phyloP scores from a whole-genome alignment of 306 rosid genomes.

The Mimosa pudica region DNA sequence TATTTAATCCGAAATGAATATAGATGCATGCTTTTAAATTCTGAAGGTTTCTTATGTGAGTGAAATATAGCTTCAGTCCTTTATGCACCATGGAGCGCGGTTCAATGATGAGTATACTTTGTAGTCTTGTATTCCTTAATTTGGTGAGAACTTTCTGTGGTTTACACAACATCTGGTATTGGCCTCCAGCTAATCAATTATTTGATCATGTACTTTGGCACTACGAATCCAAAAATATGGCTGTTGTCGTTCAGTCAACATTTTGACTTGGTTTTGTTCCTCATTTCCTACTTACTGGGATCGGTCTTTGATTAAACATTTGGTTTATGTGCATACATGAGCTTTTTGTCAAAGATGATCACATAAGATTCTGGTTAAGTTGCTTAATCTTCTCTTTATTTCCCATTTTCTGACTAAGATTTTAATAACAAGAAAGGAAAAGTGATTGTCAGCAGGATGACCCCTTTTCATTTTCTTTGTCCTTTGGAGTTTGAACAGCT shows the following conservation, averaged over 20 bases:
- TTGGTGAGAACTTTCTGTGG: background rate
- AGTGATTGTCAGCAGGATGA: background rate
- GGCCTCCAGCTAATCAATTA: background rate
- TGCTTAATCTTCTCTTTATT: background rate
- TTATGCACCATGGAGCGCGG: background rate
- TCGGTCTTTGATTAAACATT: background rate
- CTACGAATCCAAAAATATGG: background rate
- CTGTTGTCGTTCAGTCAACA: background rate
- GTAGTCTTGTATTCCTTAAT: background rate
- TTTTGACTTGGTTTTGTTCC: slow-evolving; percentile 1
- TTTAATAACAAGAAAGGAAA: background rate
- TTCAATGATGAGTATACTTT: too few species aligned
- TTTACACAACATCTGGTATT: slow-evolving; percentile 13
- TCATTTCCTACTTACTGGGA: background rate
- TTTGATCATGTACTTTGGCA: background rate
- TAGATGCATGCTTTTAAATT: slow-evolving; percentile 5
- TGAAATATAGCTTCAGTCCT: background rate
- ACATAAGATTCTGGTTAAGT: background rate
- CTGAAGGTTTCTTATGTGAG: background rate
- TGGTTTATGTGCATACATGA: slow-evolving; percentile 7
- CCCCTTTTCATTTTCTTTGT: background rate
- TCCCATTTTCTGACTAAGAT: background rate
- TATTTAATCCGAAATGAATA: background rate
- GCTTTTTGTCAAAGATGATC: background rate
- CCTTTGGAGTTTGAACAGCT: background rate